Evolutionary conservation across 371 early-diverging fungal species (phyloP).

Genomic region (Gilbertella persicaria): DNA sequence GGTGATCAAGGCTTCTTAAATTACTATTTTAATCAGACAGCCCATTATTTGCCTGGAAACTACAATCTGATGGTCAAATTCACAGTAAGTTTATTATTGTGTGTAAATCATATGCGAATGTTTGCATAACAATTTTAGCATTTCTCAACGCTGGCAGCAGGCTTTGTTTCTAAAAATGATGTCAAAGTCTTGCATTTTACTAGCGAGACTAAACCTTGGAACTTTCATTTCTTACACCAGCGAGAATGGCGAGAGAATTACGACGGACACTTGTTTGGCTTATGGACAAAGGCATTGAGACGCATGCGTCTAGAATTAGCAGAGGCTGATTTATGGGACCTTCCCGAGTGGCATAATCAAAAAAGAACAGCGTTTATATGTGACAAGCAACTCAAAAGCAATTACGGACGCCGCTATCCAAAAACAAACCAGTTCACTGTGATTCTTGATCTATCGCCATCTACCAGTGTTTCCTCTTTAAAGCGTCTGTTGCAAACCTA

Average conservation of each 20-base stretch:
- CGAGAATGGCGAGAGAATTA: slow-evolving; percentile 40
- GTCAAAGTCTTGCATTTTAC: slow-evolving; percentile 39
- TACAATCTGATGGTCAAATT: slow-evolving; percentile 43
- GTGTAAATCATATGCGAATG: background rate
- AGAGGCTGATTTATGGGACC: slow-evolving; percentile 5
- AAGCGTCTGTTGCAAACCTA: slow-evolving; percentile 5
- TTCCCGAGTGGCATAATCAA: slow-evolving; percentile 4
- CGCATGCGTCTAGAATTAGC: slow-evolving; percentile 9
- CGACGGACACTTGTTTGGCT: slow-evolving; percentile 32
- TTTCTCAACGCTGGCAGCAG: slow-evolving; percentile 26
- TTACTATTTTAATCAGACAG: slow-evolving; percentile 33
- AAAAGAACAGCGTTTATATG: background rate
- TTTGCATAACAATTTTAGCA: slow-evolving; percentile 11
- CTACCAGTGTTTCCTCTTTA: background rate
- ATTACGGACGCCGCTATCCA: slow-evolving; percentile 16
- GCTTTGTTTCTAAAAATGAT: slow-evolving; percentile 20
- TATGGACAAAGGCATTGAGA: slow-evolving; percentile 24
- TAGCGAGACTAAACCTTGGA: slow-evolving; percentile 43
- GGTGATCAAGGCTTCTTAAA: slow-evolving; percentile 45
- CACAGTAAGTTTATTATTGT: slow-evolving; percentile 16
- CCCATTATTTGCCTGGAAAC: slow-evolving; percentile 26
- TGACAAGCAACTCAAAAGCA: slow-evolving; percentile 11
- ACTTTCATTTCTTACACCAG: slow-evolving; percentile 32
- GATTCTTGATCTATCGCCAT: slow-evolving; percentile 4
- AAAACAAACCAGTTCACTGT: slow-evolving; percentile 18